Percentiles rank a stretch among this genome's conserved stretches.
These are phyloP conservation scores for Aspergillus ruber DNA, from an alignment of 2,329 filamentous ascomycete species.

Conservation along the genomic window DNA sequence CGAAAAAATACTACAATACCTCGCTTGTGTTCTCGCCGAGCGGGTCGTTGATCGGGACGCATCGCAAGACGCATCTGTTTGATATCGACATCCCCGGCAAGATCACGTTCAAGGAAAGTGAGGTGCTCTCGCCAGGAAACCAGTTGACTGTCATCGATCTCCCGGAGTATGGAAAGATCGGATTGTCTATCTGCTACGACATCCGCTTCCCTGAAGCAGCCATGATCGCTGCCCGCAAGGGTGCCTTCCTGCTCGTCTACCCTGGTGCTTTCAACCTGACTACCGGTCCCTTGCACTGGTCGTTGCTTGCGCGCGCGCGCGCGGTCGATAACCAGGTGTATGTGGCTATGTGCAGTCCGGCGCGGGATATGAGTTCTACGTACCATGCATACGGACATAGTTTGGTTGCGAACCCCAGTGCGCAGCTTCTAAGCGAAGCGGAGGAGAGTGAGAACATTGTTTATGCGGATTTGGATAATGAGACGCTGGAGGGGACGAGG, in stretches of 20 bases:
- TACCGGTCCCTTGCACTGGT: constrained; percentile 89
- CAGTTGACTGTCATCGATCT: constrained; percentile 79
- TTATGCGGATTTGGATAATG: constrained; percentile 62
- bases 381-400: constrained; percentile 94
- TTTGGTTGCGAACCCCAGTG: constrained; percentile 81
- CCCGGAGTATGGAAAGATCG: constrained; percentile 81
- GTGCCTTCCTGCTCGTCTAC: constrained; percentile 83
- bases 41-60: constrained; percentile 74
- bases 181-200: constrained; percentile 93
- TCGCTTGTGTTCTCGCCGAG: constrained; percentile 72
- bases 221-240: constrained; percentile 76
- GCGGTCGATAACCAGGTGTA: constrained; percentile 94
- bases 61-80: constrained; percentile 93
- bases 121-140: constrained; percentile 79
- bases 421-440: constrained; percentile 69
- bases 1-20: constrained; percentile 83
- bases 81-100: constrained; percentile 96
- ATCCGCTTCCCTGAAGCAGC: constrained; percentile 93
- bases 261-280: constrained; percentile 97
- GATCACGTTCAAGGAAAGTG: constrained; percentile 84
- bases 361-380: constrained; percentile 65
- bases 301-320: constrained; percentile 69
- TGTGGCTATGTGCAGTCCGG: constrained; percentile 86
- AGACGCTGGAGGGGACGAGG: constrained; percentile 66
- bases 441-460: constrained; percentile 73